phyloP scores from a whole-genome alignment of 2,329 filamentous ascomycete species.

The Tolypocladium cylindrosporum region DNA sequence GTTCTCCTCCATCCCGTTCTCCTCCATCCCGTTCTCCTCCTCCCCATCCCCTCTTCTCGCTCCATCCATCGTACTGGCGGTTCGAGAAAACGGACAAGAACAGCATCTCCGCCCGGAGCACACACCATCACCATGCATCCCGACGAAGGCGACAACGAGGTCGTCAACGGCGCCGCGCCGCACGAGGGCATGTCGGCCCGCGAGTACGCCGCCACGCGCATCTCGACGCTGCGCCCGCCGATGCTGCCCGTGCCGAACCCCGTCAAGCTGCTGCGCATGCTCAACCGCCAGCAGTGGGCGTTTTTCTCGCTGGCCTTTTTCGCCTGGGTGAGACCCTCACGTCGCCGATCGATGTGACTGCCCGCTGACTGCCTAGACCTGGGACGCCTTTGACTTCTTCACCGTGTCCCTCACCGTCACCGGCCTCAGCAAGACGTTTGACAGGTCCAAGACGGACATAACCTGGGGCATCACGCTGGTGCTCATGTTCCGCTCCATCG shows the following conservation, averaged over 20 bases:
- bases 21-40: not conserved
- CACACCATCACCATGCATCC: not conserved
- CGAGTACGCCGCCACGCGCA: constrained; percentile 39
- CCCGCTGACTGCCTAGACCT: constrained; percentile 29
- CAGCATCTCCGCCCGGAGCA: too few relatives aligned
- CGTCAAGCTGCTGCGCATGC: constrained; percentile 34
- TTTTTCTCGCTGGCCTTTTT: constrained; percentile 45
- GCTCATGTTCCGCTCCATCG: constrained; percentile 49
- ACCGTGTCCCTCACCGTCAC: constrained; percentile 51
- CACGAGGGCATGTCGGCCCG: constrained; percentile 38
- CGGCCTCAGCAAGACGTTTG: constrained; percentile 42
- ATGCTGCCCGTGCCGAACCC: constrained; percentile 46
- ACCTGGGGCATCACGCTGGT: constrained; percentile 57
- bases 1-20: too few relatives aligned
- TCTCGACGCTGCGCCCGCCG: constrained; percentile 46
- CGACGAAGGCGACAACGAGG: not conserved
- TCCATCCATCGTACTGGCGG: too few relatives aligned
- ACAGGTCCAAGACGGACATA: constrained; percentile 44
- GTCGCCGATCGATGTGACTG: too few relatives aligned
- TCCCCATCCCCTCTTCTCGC: too few relatives aligned
- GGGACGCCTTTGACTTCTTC: constrained; percentile 59
- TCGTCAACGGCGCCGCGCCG: constrained; percentile 18
- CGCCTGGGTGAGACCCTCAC: constrained; percentile 29
- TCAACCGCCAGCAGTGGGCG: constrained; percentile 41
- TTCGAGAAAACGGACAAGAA: too few relatives aligned